Evolutionary conservation across 345 rosid genomes (phyloP).

Genomic region (Geranium brycei): DNA sequence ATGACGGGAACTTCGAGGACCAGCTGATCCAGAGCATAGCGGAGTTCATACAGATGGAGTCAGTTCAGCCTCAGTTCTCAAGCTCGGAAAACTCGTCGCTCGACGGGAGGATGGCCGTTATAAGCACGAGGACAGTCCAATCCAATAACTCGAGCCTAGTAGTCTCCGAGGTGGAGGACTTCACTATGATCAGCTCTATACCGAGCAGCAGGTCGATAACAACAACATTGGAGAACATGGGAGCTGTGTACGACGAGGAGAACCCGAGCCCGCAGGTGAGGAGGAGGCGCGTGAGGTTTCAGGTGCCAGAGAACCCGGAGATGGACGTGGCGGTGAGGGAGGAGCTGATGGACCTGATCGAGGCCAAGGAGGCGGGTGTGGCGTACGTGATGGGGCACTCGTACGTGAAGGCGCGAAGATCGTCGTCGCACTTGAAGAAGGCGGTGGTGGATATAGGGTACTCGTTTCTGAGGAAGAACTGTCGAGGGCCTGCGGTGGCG

Average conservation of each 20-base stretch:
- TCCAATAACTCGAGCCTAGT: slow-evolving; percentile 34
- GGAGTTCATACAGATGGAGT: slow-evolving; percentile 93
- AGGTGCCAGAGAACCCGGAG: slow-evolving; percentile 35
- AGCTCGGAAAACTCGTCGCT: slow-evolving; percentile 32
- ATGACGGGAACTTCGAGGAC: slow-evolving; percentile 71
- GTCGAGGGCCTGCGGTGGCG: slow-evolving; percentile 88
- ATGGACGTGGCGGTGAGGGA: slow-evolving; percentile 70
- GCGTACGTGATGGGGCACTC: slow-evolving; percentile 88
- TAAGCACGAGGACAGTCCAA: slow-evolving; percentile 47
- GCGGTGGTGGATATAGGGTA: slow-evolving; percentile 60
- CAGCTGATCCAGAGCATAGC: slow-evolving; percentile 80
- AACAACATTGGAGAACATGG: slow-evolving; percentile 49
- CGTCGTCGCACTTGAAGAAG: slow-evolving; percentile 57
- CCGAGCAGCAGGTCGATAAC: slow-evolving; percentile 52
- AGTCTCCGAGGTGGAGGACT: slow-evolving; percentile 42
- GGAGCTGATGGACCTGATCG: slow-evolving; percentile 63
- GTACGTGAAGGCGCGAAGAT: slow-evolving; percentile 68
- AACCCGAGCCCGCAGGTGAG: slow-evolving; percentile 26
- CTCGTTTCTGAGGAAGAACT: slow-evolving; percentile 87
- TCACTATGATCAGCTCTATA: slow-evolving; percentile 22
- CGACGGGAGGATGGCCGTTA: slow-evolving; percentile 92
- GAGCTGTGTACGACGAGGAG: slow-evolving; percentile 61
- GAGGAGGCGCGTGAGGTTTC: slow-evolving; percentile 56
- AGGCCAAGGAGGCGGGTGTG: slow-evolving; percentile 81
- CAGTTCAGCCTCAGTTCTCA: slow-evolving; percentile 46